Evolutionary conservation across 257 asterid species (phyloP).

Genomic region (Plantago major): DNA sequence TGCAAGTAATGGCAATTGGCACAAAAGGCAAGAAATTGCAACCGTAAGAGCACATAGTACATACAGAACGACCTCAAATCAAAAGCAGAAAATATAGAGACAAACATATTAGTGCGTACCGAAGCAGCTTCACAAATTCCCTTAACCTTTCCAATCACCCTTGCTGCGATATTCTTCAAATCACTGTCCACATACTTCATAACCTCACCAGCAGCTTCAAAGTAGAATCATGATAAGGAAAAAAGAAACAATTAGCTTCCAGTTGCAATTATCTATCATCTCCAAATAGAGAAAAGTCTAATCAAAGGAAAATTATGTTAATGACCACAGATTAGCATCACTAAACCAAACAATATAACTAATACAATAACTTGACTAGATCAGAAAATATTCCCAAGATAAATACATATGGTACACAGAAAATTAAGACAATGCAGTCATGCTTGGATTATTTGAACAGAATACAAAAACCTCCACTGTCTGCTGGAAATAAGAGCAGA

Average conservation of each 20-base stretch:
- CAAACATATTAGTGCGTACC: constrained; percentile 26
- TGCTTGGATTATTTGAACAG: too few relatives aligned
- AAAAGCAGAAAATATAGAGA: not conserved
- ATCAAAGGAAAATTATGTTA: not conserved
- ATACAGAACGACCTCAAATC: too few relatives aligned
- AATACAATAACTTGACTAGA: too few relatives aligned
- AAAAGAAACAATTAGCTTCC: not conserved
- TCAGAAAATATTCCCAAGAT: not conserved
- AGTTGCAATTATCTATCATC: not conserved
- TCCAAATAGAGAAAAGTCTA: not conserved
- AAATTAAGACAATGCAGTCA: too few relatives aligned
- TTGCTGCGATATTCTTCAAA: constrained; percentile 61
- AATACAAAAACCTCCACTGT: too few relatives aligned
- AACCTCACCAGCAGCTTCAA: constrained; percentile 63
- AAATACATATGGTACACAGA: too few relatives aligned
- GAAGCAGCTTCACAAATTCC: constrained; percentile 53
- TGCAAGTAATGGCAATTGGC: too few relatives aligned
- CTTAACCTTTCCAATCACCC: constrained; percentile 62
- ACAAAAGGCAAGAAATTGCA: too few relatives aligned
- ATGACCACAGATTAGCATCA: not conserved
- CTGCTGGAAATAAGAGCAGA: too few relatives aligned
- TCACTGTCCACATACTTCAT: constrained; percentile 58
- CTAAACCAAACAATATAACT: too few relatives aligned
- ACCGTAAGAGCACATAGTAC: too few relatives aligned
- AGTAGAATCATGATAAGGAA: constrained; percentile 1